These are phyloP conservation scores for Coemansia reversa DNA, from an alignment of 192 early-diverging fungal species.

Conservation along the genomic window DNA sequence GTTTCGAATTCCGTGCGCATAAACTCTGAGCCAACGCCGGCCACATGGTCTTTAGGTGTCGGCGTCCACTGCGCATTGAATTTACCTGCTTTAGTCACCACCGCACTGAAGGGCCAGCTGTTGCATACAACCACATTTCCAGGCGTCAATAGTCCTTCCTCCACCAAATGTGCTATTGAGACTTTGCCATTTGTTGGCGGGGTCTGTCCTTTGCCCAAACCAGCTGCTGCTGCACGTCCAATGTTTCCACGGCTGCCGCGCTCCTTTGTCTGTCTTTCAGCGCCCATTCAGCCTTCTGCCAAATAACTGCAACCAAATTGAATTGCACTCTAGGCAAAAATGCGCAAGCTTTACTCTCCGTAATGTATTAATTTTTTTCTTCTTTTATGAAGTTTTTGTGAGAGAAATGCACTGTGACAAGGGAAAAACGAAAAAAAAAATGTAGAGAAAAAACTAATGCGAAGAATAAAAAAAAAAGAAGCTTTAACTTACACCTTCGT, in stretches of 20 bases:
- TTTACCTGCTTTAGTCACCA: conserved; percentile 28
- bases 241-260: conserved; percentile 6
- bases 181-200: conserved; percentile 20
- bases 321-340: background rate
- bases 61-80: conserved; percentile 40
- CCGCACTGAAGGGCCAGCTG: conserved; percentile 49
- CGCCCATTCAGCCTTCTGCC: conserved; percentile 14
- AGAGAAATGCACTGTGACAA: background rate
- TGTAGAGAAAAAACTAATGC: too few relatives aligned
- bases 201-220: background rate
- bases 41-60: conserved; percentile 21
- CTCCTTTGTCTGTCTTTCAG: conserved; percentile 18
- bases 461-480: background rate
- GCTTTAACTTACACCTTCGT: background rate
- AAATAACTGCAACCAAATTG: background rate
- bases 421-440: background rate
- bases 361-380: too few relatives aligned
- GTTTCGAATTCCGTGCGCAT: conserved; percentile 58
- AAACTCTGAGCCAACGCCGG: conserved; percentile 27
- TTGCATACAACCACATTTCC: conserved; percentile 45
- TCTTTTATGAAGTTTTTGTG: background rate
- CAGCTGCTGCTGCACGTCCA: background rate
- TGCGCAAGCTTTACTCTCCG: background rate
- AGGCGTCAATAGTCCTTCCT: conserved; percentile 23
- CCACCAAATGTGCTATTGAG: conserved; percentile 33